A percentile compares a stretch with the other conserved stretches of the same genome.
Evolutionary conservation across 495 filamentous ascomycete genomes (phyloP).

Genomic region (Umbilicaria muhlenbergii): DNA sequence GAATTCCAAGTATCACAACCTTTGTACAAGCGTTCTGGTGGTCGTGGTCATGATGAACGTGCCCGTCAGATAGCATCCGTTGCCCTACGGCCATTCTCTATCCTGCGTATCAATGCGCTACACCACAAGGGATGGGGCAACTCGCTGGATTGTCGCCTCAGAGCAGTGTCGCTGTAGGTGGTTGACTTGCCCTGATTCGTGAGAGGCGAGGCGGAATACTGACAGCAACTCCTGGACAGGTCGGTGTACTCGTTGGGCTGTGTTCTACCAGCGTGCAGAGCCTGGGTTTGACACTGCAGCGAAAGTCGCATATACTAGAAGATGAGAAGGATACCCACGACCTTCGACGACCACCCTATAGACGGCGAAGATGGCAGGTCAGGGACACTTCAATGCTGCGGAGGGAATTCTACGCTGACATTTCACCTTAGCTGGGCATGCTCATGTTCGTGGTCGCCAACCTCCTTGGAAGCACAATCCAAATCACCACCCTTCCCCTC

Average conservation of each 20-base stretch:
- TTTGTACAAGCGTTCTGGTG: too few relatives aligned
- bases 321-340: conserved; percentile 79
- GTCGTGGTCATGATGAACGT: neutral
- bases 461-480: conserved; percentile 84
- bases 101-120: neutral
- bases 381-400: conserved; percentile 3
- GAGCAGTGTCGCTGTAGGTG: conserved; percentile 70
- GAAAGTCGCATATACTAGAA: conserved; percentile 96
- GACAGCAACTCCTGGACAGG: conserved; percentile 26
- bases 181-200: neutral
- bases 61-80: neutral
- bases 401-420: conserved; percentile 6
- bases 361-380: conserved; percentile 85
- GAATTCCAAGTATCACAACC: too few relatives aligned
- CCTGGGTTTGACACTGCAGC: conserved; percentile 90
- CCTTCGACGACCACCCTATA: conserved; percentile 70
- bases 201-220: conserved; percentile 5
- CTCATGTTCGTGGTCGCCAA: conserved; percentile 92
- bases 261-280: conserved; percentile 88
- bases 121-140: conserved; percentile 38
- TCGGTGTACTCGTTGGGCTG: conserved; percentile 86
- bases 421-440: conserved; percentile 54
- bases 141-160: conserved; percentile 73
- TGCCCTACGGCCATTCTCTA: neutral
- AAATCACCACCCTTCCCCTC: conserved; percentile 91